Conservation (phyloP, 257 asterid genomes). For the Gentiana straminea region DNA sequence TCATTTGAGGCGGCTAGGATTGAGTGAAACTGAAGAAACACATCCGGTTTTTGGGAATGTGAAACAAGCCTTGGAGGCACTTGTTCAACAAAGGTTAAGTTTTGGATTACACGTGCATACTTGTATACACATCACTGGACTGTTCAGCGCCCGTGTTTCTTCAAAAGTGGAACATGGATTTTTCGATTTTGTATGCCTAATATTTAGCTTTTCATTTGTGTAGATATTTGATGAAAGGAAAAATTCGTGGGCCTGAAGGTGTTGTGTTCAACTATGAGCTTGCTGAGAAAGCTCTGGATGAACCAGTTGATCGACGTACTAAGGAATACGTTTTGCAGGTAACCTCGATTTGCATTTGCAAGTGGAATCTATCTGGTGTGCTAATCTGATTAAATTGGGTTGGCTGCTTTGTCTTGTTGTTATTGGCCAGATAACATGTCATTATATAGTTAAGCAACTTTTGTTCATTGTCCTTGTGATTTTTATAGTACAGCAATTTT, state of each 20-base stretch:
- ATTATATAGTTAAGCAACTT: not conserved
- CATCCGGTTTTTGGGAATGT: conserved; percentile 55
- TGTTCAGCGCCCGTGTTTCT: not conserved
- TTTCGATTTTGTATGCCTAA: not conserved
- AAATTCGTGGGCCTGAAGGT: conserved; percentile 76
- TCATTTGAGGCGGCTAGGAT: conserved; percentile 76
- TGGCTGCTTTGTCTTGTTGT: not conserved
- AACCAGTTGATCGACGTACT: conserved; percentile 30
- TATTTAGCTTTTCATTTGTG: conserved; percentile 8
- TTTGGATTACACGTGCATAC: conserved; percentile 1
- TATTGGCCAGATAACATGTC: too few species aligned
- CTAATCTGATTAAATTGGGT: not conserved
- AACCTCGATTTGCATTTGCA: not conserved
- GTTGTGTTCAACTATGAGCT: conserved; percentile 56
- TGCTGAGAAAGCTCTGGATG: conserved; percentile 90
- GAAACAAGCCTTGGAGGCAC: conserved; percentile 55
- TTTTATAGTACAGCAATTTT: not conserved
- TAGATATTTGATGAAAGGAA: conserved; percentile 88
- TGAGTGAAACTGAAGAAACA: conserved; percentile 61
- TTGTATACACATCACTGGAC: not conserved
- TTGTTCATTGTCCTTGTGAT: not conserved
- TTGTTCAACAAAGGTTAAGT: conserved; percentile 83
- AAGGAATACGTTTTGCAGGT: conserved; percentile 66
- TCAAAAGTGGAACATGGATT: not conserved
- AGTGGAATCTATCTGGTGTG: not conserved